A percentile compares a stretch with the other conserved stretches of the same genome.
These are phyloP conservation scores for Dictyostelium discoideum DNA, from an alignment of 78 protist genomes.

Conservation along the genomic window DNA sequence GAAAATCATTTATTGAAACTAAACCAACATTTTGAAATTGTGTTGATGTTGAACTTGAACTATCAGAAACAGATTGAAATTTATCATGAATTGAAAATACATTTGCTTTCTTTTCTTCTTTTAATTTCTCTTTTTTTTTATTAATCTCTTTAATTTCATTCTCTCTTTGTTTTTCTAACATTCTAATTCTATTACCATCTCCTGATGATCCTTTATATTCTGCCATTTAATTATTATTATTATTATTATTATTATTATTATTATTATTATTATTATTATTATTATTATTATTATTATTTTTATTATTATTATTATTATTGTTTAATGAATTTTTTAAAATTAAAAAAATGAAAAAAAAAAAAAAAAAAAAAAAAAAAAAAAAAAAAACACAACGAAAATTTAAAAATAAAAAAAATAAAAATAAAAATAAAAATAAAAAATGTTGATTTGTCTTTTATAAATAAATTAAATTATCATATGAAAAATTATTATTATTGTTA, in stretches of 20 bases:
- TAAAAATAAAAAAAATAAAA: background rate
- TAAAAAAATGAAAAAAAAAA: background rate
- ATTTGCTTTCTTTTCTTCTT: conserved; percentile 12
- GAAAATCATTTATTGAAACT: conserved; percentile 50
- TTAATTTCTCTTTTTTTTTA: conserved; percentile 50
- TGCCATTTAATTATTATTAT: conserved; percentile 20
- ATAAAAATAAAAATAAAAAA: background rate
- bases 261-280: background rate
- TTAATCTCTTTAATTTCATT: conserved; percentile 43
- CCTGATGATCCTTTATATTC: conserved; percentile 54
- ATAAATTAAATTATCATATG: background rate
- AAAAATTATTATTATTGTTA: background rate
- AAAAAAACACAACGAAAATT: background rate
- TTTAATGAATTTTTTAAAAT: background rate
- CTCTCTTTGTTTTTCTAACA: conserved; percentile 65
- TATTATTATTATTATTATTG: background rate
- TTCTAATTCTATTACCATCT: conserved; percentile 55
- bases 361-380: background rate
- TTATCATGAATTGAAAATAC: conserved; percentile 46
- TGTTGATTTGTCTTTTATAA: background rate
- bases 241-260: too few relatives aligned
- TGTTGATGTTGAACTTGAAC: background rate
- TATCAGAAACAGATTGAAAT: conserved; percentile 41
- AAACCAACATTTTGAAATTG: conserved; percentile 63
- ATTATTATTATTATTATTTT: background rate